Conservation (phyloP, 352 stramenopile species). For the Globisporangium perplexum region DNA sequence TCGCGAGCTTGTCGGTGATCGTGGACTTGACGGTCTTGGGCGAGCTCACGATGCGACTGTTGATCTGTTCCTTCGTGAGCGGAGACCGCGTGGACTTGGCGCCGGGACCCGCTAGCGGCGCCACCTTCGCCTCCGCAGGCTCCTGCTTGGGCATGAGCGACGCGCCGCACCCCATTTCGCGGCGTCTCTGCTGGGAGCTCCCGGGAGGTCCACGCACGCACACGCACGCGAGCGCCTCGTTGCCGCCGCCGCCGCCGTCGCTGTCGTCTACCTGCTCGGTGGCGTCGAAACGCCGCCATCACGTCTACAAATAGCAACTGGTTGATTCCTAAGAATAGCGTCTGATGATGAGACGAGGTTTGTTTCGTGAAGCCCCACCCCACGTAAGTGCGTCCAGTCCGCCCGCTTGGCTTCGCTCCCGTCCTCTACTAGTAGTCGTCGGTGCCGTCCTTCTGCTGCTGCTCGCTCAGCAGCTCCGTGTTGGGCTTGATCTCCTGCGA, state of each 20-base stretch:
- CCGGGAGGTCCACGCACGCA: too few relatives aligned
- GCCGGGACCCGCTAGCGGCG: slow-evolving; percentile 16
- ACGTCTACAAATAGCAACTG: too few relatives aligned
- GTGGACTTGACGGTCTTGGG: slow-evolving; percentile 55
- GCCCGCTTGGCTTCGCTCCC: too few relatives aligned
- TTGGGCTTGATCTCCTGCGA: slow-evolving; percentile 49
- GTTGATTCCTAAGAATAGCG: too few relatives aligned
- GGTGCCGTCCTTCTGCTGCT: slow-evolving; percentile 20
- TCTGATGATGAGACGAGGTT: too few relatives aligned
- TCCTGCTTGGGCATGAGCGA: slow-evolving; percentile 51
- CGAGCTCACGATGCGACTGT: slow-evolving; percentile 78
- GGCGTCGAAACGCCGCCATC: too few relatives aligned
- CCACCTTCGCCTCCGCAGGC: slow-evolving; percentile 36
- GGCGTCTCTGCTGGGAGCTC: too few relatives aligned
- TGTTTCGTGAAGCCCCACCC: too few relatives aligned
- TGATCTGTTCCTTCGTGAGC: slow-evolving; percentile 82
- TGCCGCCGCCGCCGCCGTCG: neutral
- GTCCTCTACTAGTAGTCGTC: too few relatives aligned
- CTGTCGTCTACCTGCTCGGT: too few relatives aligned
- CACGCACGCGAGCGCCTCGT: neutral
- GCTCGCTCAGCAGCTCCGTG: slow-evolving; percentile 45
- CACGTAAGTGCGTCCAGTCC: too few relatives aligned
- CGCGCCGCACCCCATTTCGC: slow-evolving; percentile 58
- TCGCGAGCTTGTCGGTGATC: slow-evolving; percentile 52
- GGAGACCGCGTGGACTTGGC: slow-evolving; percentile 50